Base-by-base conservation (phyloP, 139 green algal genomes). In the Chlorella sp. region DNA sequence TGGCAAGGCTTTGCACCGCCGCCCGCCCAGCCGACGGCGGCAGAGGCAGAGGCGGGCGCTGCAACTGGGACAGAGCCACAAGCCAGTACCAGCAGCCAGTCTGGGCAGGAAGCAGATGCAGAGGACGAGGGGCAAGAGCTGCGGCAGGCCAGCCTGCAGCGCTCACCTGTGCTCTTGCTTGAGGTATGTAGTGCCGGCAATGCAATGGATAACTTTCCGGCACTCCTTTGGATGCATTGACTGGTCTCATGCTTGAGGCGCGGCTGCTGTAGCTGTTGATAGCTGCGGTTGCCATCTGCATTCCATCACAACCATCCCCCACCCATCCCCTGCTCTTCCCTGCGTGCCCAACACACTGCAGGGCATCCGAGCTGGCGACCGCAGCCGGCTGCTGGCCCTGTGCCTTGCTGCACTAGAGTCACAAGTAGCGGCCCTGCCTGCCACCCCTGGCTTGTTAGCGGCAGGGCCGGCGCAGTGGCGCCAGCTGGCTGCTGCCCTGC, bases 371-470 rank as follows among this genome's bases (percentile, higher is more conserved):
- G 56, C 70, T 15, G 36, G 15, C 16, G 85, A 82, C 13, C 86
- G 85, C 9, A 23, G 39, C 18, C 81, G 83, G 44, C 78, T 91
- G 65, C 78, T 91, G 56, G 72, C 85, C 11, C 32, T 88, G 5
- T 80, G 73, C 36, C 62, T 91, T 57, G 82, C 78, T 1, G 72
- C 82, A 0, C 17, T 91, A 34, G 81, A 89, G 28, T n/a, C 69
- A 20, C 85, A 87, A 51, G 74, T 86, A 2, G 34, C n/a, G 0
- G 32, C 60, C 23, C 78, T 91, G 38, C 76, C 65, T 3, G 47
- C 74, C 12, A 13, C 34, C 18, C 47, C 80, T 1, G 47, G 26
- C 21, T 2, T 69, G 16, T 30, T 71, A 20, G 41, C 47, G n/a
- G 41, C 34, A 39, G 44, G 26, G 23, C 32, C 47, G 18, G 36